phyloP scores from a whole-genome alignment of 2,329 filamentous ascomycete species.

The Dryadomyces quercus-mongolicae region DNA sequence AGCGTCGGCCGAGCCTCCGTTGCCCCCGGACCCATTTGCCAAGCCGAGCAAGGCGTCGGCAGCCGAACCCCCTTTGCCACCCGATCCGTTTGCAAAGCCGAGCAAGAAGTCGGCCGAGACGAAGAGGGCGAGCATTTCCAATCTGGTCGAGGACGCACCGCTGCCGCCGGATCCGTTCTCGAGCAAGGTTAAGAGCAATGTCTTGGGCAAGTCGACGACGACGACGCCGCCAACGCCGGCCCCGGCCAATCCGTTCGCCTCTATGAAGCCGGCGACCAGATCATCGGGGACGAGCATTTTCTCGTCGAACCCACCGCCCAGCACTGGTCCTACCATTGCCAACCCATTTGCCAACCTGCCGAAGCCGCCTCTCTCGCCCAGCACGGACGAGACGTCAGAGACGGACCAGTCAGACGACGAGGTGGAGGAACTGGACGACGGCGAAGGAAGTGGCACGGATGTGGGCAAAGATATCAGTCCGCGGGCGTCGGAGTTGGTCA shows the following conservation, averaged over 20 bases:
- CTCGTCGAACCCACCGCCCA: constrained; percentile 4
- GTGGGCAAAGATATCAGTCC: constrained; percentile 52
- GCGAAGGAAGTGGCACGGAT: constrained; percentile 53
- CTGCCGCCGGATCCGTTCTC: constrained; percentile 15
- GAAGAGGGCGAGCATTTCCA: not conserved
- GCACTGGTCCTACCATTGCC: not conserved
- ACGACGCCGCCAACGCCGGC: constrained; percentile 3
- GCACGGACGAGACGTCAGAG: constrained; percentile 7
- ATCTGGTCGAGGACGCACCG: constrained; percentile 1
- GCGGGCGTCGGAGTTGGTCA: constrained; percentile 25
- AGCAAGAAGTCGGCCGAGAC: not conserved
- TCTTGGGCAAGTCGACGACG: constrained; percentile 10
- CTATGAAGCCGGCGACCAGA: constrained; percentile 1
- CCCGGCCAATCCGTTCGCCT: constrained; percentile 4
- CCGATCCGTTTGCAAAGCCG: not conserved
- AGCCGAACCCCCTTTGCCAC: constrained; percentile 10
- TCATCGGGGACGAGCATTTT: constrained; percentile 6
- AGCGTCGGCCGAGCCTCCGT: constrained; percentile 1
- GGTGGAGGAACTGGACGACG: constrained; percentile 27
- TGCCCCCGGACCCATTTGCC: constrained; percentile 16
- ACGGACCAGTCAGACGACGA: constrained; percentile 23
- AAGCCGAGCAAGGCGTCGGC: constrained; percentile 12
- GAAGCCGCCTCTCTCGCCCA: constrained; percentile 9
- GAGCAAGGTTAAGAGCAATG: constrained; percentile 10
- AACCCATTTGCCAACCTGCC: constrained; percentile 13